phyloP scores from a whole-genome alignment of 2,329 filamentous ascomycete species.

The Epichloe gansuensis region DNA sequence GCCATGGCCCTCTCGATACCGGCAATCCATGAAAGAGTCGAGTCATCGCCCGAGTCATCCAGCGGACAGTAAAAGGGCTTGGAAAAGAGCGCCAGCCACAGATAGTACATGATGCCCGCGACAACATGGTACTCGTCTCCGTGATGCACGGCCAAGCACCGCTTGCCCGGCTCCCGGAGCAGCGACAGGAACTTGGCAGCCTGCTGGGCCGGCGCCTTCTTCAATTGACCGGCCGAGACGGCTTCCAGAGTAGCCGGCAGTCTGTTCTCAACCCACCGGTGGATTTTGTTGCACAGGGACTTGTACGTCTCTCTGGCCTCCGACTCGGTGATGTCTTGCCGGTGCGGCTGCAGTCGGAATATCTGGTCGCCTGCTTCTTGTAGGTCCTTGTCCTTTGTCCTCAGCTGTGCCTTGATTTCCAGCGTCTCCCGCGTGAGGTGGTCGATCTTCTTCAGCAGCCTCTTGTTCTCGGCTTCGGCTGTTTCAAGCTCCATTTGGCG shows the following conservation, averaged over 20 bases:
- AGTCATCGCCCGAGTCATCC: constrained; percentile 19
- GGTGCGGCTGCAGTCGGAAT: constrained; percentile 19
- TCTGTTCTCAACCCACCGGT: constrained; percentile 25
- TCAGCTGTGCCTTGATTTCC: constrained; percentile 17
- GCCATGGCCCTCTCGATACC: constrained; percentile 22
- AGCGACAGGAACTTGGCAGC: constrained; percentile 20
- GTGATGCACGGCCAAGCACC: constrained; percentile 18
- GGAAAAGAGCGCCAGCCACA: constrained; percentile 23
- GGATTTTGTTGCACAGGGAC: constrained; percentile 20
- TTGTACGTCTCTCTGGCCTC: constrained; percentile 24
- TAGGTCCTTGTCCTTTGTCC: constrained; percentile 16
- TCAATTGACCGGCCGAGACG: constrained; percentile 16
- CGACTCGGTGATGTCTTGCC: constrained; percentile 23
- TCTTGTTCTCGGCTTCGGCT: constrained; percentile 18
- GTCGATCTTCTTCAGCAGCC: constrained; percentile 17
- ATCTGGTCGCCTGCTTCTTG: constrained; percentile 21
- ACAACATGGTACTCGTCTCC: constrained; percentile 25
- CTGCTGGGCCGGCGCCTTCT: constrained; percentile 14
- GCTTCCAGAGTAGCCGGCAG: constrained; percentile 20
- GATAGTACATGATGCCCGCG: constrained; percentile 25
- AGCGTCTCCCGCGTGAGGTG: constrained; percentile 19
- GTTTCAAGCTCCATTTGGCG: constrained; percentile 23
- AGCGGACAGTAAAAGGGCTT: constrained; percentile 26
- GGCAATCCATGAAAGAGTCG: constrained; percentile 21
- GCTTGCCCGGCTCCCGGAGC: constrained; percentile 23